Conservation (phyloP, 805 yeast genomes). For the Tetrapisispora nanseiensis region DNA sequence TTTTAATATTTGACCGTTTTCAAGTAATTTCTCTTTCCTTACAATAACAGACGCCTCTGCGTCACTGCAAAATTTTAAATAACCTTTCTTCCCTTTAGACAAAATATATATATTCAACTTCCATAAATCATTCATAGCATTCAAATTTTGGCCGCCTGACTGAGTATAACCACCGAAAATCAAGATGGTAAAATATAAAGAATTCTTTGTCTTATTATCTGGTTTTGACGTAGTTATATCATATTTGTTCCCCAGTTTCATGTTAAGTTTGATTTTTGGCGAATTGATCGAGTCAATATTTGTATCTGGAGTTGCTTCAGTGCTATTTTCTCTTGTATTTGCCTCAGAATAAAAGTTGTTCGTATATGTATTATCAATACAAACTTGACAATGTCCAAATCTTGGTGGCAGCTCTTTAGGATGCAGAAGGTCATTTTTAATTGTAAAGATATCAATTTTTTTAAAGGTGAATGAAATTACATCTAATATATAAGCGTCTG, state of each 20-base stretch:
- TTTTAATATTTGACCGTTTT: background rate
- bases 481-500: slow-evolving; percentile 52
- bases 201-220: background rate
- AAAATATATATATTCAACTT: slow-evolving; percentile 32
- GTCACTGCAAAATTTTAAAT: slow-evolving; percentile 28
- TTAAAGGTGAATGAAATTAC: slow-evolving; percentile 38
- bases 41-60: slow-evolving; percentile 28
- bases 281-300: background rate
- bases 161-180: slow-evolving; percentile 43
- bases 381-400: slow-evolving; percentile 33
- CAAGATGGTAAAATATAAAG: slow-evolving; percentile 6
- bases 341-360: background rate
- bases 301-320: background rate
- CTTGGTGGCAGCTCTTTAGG: slow-evolving; percentile 29
- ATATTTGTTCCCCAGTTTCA: background rate
- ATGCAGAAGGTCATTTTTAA: slow-evolving; percentile 22
- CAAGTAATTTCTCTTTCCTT: slow-evolving; percentile 3
- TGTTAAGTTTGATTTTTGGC: background rate
- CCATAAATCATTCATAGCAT: slow-evolving; percentile 35
- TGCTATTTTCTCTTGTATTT: background rate
- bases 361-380: slow-evolving; percentile 5
- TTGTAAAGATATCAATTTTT: slow-evolving; percentile 33
- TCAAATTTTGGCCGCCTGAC: slow-evolving; percentile 19
- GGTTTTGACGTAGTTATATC: background rate
- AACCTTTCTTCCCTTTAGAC: slow-evolving; percentile 28